Base-by-base conservation (phyloP, 2,329 filamentous ascomycete genomes). In the Pestalotiopsis sp. region DNA sequence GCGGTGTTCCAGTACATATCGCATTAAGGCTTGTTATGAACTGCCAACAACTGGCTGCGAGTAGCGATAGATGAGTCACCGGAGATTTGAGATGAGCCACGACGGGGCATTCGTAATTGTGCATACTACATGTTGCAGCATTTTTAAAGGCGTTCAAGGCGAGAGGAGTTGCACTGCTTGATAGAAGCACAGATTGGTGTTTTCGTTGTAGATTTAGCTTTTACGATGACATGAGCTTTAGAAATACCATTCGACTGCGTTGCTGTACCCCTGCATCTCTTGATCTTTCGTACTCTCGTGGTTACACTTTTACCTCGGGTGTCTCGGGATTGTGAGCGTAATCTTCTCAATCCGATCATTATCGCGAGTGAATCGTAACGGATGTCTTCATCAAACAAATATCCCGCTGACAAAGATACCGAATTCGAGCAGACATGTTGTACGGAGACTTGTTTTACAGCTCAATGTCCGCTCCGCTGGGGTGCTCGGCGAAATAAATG, bases 1-100 rank as follows among this genome's bases (percentile, higher is more conserved):
- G 94, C 95, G 12, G 94, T 98, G 41, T 99, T 99, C 79, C 96
- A 99, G 85, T 99, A 98, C 81, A 98, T 99, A 76, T 98, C 95
- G 73, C 96, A 98, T 75, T 89, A 75, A 73, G 38, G 9, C 17
- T 23, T 38, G 31, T n/a, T 36, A 65, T 25, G 36, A 41, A n/a
- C 23, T 56, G 41, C 38, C 13, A 20, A 36, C 23, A 7, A 23
- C 7, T 41, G 12, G 14, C 14, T 14, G 60, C 31, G 13, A 11
- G 45, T n/a, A 27, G 14, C 13, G 20, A 6, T 17, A 52, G 45
- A n/a, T n/a, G 9, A 59, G 1, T 5, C 12, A 25, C 13, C 27
- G 27, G 23, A 59, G 23, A 0, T 27, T 17, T 59, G 23, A 27
- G 23, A 59, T 17, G 57, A 25, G 23, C 23, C 57, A 59, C 23